These are phyloP conservation scores for Penicillium pulvis DNA, from an alignment of 495 filamentous ascomycete genomes.

Conservation along the genomic window DNA sequence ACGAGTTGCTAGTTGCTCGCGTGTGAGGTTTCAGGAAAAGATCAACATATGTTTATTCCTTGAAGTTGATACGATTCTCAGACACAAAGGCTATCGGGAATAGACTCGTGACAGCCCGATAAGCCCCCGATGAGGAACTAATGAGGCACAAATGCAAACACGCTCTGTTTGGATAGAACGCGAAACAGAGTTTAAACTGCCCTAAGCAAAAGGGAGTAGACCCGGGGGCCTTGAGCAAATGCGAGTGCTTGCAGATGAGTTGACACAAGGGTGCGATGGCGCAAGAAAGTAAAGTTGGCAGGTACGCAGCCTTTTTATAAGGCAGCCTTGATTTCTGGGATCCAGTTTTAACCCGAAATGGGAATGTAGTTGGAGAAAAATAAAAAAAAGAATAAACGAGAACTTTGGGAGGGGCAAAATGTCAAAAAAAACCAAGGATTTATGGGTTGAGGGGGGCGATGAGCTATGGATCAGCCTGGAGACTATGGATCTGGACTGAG, in stretches of 20 bases:
- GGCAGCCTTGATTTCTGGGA: constrained; percentile 7
- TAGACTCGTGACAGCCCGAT: constrained; percentile 22
- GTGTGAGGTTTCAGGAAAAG: neutral
- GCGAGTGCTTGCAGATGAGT: constrained; percentile 19
- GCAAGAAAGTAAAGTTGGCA: constrained; percentile 20
- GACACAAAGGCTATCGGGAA: constrained; percentile 18
- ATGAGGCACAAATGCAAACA: neutral
- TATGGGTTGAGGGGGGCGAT: neutral
- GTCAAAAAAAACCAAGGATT: neutral
- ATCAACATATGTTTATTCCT: too few relatives aligned
- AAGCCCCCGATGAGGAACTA: constrained; percentile 5
- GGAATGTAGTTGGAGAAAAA: constrained; percentile 3
- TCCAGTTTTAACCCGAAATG: neutral
- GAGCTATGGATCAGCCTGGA: neutral
- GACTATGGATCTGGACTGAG: too few relatives aligned
- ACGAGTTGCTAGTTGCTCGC: constrained; percentile 1
- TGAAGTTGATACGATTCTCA: too few relatives aligned
- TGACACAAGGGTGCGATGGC: constrained; percentile 25
- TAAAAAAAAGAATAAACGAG: neutral
- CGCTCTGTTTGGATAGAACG: neutral
- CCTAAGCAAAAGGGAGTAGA: constrained; percentile 12
- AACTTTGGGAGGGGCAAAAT: neutral
- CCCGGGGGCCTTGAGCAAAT: constrained; percentile 23
- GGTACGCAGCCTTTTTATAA: constrained; percentile 17
- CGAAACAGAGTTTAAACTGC: constrained; percentile 6